phyloP scores from a whole-genome alignment of 306 rosid species.

The Castanopsis chinensis region DNA sequence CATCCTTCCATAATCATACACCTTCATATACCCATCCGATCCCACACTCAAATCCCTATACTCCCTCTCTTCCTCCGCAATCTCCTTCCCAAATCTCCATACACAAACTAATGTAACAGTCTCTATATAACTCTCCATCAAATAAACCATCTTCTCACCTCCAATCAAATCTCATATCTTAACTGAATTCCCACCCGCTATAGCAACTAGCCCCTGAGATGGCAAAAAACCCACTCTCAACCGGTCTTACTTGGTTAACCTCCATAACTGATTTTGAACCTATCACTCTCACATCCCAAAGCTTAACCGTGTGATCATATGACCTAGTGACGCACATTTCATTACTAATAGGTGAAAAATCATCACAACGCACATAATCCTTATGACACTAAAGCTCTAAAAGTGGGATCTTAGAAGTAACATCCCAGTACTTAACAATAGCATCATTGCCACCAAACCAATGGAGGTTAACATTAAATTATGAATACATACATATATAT shows the following conservation, averaged over 20 bases:
- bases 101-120: slow-evolving; percentile 78
- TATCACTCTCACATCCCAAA: slow-evolving; percentile 73
- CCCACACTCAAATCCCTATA: slow-evolving; percentile 77
- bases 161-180: slow-evolving; percentile 89
- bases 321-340: slow-evolving; percentile 74
- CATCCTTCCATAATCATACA: slow-evolving; percentile 25
- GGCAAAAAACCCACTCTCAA: slow-evolving; percentile 76
- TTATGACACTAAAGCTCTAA: no score
- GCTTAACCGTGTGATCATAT: slow-evolving; percentile 80
- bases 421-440: no score
- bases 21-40: slow-evolving; percentile 89
- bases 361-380: slow-evolving; percentile 31
- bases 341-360: slow-evolving; percentile 56
- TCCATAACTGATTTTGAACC: slow-evolving; percentile 45
- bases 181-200: slow-evolving; percentile 79
- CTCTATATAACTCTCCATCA: slow-evolving; percentile 85
- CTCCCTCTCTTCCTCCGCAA: slow-evolving; percentile 52
- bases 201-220: slow-evolving; percentile 69
- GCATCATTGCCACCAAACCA: no score
- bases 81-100: slow-evolving; percentile 45
- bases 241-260: slow-evolving; percentile 71
- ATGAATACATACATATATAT: no score
- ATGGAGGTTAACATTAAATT: no score
- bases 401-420: no score
- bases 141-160: no score